Base-by-base conservation (phyloP, 768 basidiomycete species). In the Guyanaporus albipodus region DNA sequence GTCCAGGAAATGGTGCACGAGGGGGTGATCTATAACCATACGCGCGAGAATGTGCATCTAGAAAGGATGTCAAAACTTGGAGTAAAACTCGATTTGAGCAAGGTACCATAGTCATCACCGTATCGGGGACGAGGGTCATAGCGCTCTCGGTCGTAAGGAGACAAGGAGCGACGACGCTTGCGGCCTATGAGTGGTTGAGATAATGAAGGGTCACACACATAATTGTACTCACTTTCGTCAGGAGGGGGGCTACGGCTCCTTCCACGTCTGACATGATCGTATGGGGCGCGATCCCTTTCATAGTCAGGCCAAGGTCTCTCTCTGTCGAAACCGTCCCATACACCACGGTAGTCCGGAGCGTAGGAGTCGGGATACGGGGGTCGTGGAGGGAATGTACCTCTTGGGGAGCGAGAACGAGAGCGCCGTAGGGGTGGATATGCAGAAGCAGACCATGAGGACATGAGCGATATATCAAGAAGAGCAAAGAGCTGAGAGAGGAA, bases 51-150 rank as follows among this genome's bases (percentile, higher is more conserved):
- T 85, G 83, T 21, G 79, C 60, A 64, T 89, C 85, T 87, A 22
- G 6, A 39, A 24, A 53, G 11, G 54, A 24, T 53, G 29, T 62
- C 46, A 38, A 45, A 44, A 19, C 12, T 34, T 12, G 38, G 14
- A 36, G 5, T 33, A 21, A 37, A 39, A 42, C 35, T 19, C 8
- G 8, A 34, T 33, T 33, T 4, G 48, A 44, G 47, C 41, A 50
- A 58, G 74, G 69, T 74, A 90, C 89, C 88, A 65, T 83, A 85
- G 58, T 91, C 87, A 42, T 92, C 90, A 48, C 69, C 80, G 60
- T 88, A 89, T 41, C 89, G 78, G 28, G 87, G 88, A 39, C 90
- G 77, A 42, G 89, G 85, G 49, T 91, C 89, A 60, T 83, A 91
- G 35, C 89, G 72, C 46, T 89, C 88, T 48, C 89, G 75, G 60